Evolutionary conservation across 495 filamentous ascomycete genomes (phyloP), one percentile per base, ranked within the genome.

Genomic region (Penicillium soppii): DNA sequence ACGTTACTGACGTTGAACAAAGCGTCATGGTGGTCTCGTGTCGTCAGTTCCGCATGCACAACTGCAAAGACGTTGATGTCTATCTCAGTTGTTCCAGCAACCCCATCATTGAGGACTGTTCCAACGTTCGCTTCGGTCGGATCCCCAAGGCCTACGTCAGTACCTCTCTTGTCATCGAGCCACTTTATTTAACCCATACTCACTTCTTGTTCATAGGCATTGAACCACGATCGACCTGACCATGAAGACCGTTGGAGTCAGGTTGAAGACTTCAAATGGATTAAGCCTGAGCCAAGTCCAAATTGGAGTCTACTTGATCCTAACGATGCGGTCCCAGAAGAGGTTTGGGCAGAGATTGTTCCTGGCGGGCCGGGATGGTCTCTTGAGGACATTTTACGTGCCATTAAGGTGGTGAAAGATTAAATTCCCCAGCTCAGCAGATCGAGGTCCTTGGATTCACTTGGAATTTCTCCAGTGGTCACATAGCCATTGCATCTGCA

Each of bases 191-290:
- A 45, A 37, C 50, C 9, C 19, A 4, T 22, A 10, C n/a, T 12
- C n/a, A 38, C 0, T n/a, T n/a, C n/a, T n/a, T n/a, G n/a, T n/a
- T n/a, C n/a, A n/a, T 40, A 77, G 67, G 62, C 69, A 9, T 53
- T 76, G 39, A 54, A 71, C 21, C 67, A 71, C 33, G 69, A 74
- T 50, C 63, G 64, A 23, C 61, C 57, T 9, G 66, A 73, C 20
- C 47, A 57, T 17, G 54, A 67, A 48, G 91, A 94, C 66, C 76
- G 85, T 50, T 98, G 90, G 88, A 82, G 89, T 58, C 82, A 95
- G 60, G 86, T 98, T 12, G 89, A 97, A 60, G 94, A 98, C 59
- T 98, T 98, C 75, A 94, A 95, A 68, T 97, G 95, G 95, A 78
- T 96, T 53, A 95, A 91, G 67, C 73, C 79, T 9, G 88, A 87